These are phyloP conservation scores for Emmonsiellopsis sp. DNA, from an alignment of 2,329 filamentous ascomycete species.

Conservation along the genomic window DNA sequence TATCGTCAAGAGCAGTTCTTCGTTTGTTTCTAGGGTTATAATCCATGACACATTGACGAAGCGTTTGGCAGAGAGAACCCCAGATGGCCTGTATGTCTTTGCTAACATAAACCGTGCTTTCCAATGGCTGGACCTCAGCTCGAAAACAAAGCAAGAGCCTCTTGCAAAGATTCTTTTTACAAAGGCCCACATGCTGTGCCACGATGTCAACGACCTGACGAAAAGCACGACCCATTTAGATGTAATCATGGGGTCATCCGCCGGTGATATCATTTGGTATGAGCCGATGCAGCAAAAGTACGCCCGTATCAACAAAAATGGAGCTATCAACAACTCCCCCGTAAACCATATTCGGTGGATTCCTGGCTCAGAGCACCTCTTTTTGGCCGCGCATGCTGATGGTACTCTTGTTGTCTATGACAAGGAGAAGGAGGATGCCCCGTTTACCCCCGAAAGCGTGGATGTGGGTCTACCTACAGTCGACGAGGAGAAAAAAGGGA, in stretches of 20 bases:
- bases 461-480: constrained; percentile 26
- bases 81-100: constrained; percentile 79
- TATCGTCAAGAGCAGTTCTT: constrained; percentile 96
- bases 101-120: constrained; percentile 93
- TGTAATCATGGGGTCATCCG: constrained; percentile 90
- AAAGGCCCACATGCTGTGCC: constrained; percentile 87
- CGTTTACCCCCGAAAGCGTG: constrained; percentile 61
- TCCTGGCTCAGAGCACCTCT: constrained; percentile 84
- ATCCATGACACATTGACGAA: constrained; percentile 74
- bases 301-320: constrained; percentile 92
- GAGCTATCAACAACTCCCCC: constrained; percentile 75
- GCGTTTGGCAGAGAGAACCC: constrained; percentile 65
- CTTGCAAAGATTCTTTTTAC: constrained; percentile 95
- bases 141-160: constrained; percentile 63
- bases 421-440: constrained; percentile 87
- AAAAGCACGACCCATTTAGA: constrained; percentile 76
- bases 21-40: constrained; percentile 94
- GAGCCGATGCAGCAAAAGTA: constrained; percentile 96
- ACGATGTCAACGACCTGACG: constrained; percentile 79
- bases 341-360: constrained; percentile 88
- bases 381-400: constrained; percentile 85
- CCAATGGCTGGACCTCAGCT: constrained; percentile 88
- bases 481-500: constrained; percentile 18
- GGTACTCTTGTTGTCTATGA: constrained; percentile 89
- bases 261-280: constrained; percentile 96